These are phyloP conservation scores for Fusarium odoratissimum DNA, from an alignment of 2,329 filamentous ascomycete genomes.

Conservation along the genomic window DNA sequence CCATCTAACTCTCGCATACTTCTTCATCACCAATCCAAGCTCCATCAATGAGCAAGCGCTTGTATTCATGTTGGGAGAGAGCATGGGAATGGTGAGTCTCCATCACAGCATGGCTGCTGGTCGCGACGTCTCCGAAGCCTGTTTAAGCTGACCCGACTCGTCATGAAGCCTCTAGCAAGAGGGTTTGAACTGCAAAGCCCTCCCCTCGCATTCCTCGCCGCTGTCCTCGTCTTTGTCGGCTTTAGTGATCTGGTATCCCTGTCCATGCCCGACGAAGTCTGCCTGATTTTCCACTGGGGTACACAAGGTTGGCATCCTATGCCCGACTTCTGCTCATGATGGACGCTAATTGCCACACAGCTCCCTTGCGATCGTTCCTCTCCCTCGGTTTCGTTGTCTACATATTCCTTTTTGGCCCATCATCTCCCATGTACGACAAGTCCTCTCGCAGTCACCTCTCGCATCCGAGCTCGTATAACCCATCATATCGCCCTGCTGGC, in stretches of 20 bases:
- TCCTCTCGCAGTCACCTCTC: constrained; percentile 38
- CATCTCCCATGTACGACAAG: constrained; percentile 60
- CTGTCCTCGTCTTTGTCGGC: constrained; percentile 71
- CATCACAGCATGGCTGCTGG: not conserved
- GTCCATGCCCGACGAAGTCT: constrained; percentile 75
- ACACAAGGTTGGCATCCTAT: constrained; percentile 66
- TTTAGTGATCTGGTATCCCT: constrained; percentile 74
- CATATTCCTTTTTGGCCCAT: constrained; percentile 69
- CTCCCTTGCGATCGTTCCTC: constrained; percentile 73
- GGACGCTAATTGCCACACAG: constrained; percentile 50
- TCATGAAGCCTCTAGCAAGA: constrained; percentile 60
- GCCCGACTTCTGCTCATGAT: constrained; percentile 28
- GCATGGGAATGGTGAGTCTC: constrained; percentile 78
- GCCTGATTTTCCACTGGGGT: constrained; percentile 72
- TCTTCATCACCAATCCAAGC: constrained; percentile 80
- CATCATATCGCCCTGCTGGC: constrained; percentile 52
- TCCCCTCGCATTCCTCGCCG: constrained; percentile 78
- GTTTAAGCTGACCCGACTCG: not conserved
- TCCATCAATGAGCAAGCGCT: constrained; percentile 82
- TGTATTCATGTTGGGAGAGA: constrained; percentile 84
- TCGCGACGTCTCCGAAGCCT: not conserved
- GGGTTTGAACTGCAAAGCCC: constrained; percentile 76
- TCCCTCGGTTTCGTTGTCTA: constrained; percentile 72
- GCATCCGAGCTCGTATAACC: constrained; percentile 48
- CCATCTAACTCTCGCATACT: constrained; percentile 84